Conservation (phyloP, 1,139 yeast genomes). For the Suhomyces coccinellae region DNA sequence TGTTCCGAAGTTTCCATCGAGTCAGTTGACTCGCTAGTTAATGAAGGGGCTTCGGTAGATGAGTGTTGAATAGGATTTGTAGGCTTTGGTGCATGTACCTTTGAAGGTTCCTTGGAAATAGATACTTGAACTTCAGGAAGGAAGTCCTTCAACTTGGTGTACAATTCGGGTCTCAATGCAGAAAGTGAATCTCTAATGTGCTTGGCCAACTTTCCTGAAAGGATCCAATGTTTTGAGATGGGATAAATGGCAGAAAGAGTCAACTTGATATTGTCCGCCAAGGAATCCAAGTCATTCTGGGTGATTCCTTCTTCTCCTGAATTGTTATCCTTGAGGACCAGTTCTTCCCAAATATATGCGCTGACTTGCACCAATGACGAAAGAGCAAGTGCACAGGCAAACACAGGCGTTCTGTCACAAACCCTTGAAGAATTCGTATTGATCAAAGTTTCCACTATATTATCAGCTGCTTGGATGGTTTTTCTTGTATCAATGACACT, state of each 20-base stretch:
- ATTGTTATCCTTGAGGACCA: constrained; percentile 7
- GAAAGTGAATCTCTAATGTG: constrained; percentile 44
- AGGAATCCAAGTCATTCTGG: constrained; percentile 38
- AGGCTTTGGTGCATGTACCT: neutral
- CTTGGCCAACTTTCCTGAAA: constrained; percentile 46
- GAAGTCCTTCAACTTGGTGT: constrained; percentile 22
- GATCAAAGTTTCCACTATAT: constrained; percentile 44
- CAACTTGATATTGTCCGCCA: constrained; percentile 48
- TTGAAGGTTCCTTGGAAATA: constrained; percentile 1
- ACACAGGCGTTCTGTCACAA: constrained; percentile 45
- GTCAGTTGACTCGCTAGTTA: neutral
- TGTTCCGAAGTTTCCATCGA: neutral
- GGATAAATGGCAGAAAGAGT: constrained; percentile 48
- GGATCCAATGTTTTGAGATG: constrained; percentile 48
- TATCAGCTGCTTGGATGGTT: constrained; percentile 52
- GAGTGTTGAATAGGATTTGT: neutral
- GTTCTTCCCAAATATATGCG: constrained; percentile 50
- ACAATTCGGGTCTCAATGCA: constrained; percentile 30
- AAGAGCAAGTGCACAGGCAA: constrained; percentile 53
- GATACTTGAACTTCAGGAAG: constrained; percentile 17
- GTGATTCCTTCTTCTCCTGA: constrained; percentile 16
- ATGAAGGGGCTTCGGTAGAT: neutral
- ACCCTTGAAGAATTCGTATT: constrained; percentile 47
- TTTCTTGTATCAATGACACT: constrained; percentile 51
- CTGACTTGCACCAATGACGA: constrained; percentile 50